A percentile compares a stretch with the other conserved stretches of the same genome.
Conservation (phyloP, 2,329 filamentous ascomycete species). For the Neophaeococcomyces mojaviensis region DNA sequence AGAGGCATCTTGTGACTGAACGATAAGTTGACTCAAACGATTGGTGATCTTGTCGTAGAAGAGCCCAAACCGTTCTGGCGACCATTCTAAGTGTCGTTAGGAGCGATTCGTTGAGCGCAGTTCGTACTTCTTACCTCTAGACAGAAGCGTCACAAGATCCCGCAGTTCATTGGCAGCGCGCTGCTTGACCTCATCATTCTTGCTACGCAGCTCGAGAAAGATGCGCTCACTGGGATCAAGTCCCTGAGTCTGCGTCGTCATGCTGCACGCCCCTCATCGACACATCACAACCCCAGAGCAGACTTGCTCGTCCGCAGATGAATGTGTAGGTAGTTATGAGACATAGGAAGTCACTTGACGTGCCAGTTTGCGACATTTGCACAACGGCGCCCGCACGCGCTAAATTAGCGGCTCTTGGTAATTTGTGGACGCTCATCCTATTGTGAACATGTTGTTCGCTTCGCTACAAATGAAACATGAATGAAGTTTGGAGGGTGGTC, state of each 20-base stretch:
- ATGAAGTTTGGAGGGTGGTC: too few relatives aligned
- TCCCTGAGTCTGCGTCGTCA: slow-evolving; percentile 41
- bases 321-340: not conserved
- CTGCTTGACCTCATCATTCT: slow-evolving; percentile 43
- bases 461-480: too few relatives aligned
- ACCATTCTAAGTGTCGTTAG: slow-evolving; percentile 54
- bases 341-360: not conserved
- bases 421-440: too few relatives aligned
- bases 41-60: slow-evolving; percentile 61
- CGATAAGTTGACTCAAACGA: slow-evolving; percentile 64
- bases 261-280: slow-evolving; percentile 23
- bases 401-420: too few relatives aligned
- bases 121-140: slow-evolving; percentile 32
- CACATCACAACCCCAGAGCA: not conserved
- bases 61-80: slow-evolving; percentile 67
- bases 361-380: too few relatives aligned
- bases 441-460: too few relatives aligned
- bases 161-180: slow-evolving; percentile 43
- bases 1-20: slow-evolving; percentile 75
- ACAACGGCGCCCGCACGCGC: too few relatives aligned
- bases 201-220: slow-evolving; percentile 51
- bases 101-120: not conserved
- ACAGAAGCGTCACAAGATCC: slow-evolving; percentile 39
- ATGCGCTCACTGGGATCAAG: slow-evolving; percentile 48
- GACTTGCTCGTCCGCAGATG: not conserved